Evolutionary conservation across 2,329 filamentous ascomycete species (phyloP), one percentile per base, ranked within the genome.

Genomic region (Fusarium sublunatum): DNA sequence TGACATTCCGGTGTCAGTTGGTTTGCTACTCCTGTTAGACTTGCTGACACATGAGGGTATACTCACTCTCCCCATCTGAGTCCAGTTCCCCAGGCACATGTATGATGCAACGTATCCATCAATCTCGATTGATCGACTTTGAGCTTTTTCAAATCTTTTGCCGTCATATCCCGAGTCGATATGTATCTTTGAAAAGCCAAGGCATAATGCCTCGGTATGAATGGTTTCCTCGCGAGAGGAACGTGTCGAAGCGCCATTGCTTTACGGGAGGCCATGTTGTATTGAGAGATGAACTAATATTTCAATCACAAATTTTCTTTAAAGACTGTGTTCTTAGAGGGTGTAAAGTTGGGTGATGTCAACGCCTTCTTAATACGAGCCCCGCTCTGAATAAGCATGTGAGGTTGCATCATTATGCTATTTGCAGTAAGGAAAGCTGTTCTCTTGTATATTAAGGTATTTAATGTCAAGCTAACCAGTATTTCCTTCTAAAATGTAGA

Each of bases 1-100:
- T 25, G 86, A 84, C 91, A 94, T 94, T 54, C 91, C 91, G 1
- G 88, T 91, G 56, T 93, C 88, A 7, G 72, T 75, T 4, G 68
- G 64, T 12, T 66, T 69, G 13, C 70, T 73, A 3, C 6, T 8
- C 12, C 11, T 29, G 45, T 61, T 32, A 65, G 47, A 32, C 8
- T 9, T 0, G n/a, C 22, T 4, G 8, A 6, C 7, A 12, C 2
- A 0, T 3, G 3, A 11, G 5, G 9, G 6, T 12, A 3, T 19
- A 44, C 41, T 36, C 22, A 70, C 68, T 58, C 62, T 49, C 68
- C 68, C 68, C 68, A 70, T 58, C 31, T 53, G 2, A 52, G 26
- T 5, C 68, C 68, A 4, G 57, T 60, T 1, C 68, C 68, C 53
- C 56, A 70, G 4, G 42, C 38, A 7, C 68, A 70, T 1, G 68